Evolutionary conservation across 208 protist genomes (phyloP).

Genomic region (Phytomonas serpens): DNA sequence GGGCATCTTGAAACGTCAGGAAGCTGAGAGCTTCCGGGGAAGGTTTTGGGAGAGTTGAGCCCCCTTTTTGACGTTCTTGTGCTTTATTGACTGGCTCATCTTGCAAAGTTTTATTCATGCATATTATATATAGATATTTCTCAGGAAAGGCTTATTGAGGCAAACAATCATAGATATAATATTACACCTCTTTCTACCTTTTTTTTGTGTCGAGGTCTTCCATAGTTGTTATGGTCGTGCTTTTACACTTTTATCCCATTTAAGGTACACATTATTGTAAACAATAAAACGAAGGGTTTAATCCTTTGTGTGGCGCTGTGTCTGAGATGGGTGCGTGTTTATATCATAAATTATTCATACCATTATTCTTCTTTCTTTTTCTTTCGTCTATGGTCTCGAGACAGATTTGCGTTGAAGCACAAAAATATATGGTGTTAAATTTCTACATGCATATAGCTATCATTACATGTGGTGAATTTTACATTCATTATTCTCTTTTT

Average conservation of each 20-base stretch:
- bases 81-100: no score
- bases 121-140: neutral
- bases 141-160: neutral
- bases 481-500: neutral
- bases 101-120: neutral
- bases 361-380: constrained; percentile 1
- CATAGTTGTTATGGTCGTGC: constrained; percentile 6
- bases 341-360: constrained; percentile 2
- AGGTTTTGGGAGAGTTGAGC: neutral
- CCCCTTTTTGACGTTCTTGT: neutral
- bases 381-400: neutral
- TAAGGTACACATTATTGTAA: neutral
- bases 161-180: constrained; percentile 2
- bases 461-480: neutral
- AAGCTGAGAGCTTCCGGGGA: no score
- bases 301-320: neutral
- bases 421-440: neutral
- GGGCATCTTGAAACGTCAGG: neutral
- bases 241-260: constrained; percentile 2
- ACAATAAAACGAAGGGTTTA: neutral
- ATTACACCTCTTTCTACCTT: constrained; percentile 10
- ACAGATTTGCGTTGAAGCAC: neutral
- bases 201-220: constrained; percentile 9
- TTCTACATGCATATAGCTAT: neutral
- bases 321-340: neutral